Conservation (phyloP, 306 rosid genomes). For the Sophora flavescens region DNA sequence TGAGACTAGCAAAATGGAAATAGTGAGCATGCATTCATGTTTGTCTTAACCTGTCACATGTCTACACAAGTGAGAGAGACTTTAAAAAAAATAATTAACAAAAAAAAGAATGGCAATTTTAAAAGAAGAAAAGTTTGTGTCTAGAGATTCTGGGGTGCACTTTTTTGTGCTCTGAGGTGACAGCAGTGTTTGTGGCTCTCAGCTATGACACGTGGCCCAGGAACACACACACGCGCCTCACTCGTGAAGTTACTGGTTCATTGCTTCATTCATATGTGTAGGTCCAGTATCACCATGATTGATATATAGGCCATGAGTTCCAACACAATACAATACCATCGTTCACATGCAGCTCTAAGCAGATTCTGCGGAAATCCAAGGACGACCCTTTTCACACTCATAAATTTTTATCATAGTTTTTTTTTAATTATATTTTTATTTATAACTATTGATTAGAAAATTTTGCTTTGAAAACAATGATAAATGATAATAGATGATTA, state of each 20-base stretch:
- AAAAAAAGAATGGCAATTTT: not conserved
- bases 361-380: slow-evolving; percentile 51
- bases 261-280: not conserved
- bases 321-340: slow-evolving; percentile 29
- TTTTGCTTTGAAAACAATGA: no score
- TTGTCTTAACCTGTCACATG: slow-evolving; percentile 69
- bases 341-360: slow-evolving; percentile 61
- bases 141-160: slow-evolving; percentile 43
- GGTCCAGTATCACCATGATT: slow-evolving; percentile 12
- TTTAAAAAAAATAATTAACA: not conserved
- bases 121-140: not conserved
- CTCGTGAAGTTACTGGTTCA: slow-evolving; percentile 38
- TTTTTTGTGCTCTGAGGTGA: slow-evolving; percentile 28
- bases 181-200: slow-evolving; percentile 43
- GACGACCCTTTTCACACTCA: not conserved
- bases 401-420: no score
- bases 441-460: no score
- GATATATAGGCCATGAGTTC: slow-evolving; percentile 35
- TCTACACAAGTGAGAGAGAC: slow-evolving; percentile 43
- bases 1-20: slow-evolving; percentile 9
- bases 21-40: slow-evolving; percentile 42
- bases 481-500: no score
- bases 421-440: no score
- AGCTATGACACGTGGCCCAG: slow-evolving; percentile 49
- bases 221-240: not conserved